Evolutionary conservation across 2,329 filamentous ascomycete species (phyloP).

Genomic region (Epichloe brachyelytri): DNA sequence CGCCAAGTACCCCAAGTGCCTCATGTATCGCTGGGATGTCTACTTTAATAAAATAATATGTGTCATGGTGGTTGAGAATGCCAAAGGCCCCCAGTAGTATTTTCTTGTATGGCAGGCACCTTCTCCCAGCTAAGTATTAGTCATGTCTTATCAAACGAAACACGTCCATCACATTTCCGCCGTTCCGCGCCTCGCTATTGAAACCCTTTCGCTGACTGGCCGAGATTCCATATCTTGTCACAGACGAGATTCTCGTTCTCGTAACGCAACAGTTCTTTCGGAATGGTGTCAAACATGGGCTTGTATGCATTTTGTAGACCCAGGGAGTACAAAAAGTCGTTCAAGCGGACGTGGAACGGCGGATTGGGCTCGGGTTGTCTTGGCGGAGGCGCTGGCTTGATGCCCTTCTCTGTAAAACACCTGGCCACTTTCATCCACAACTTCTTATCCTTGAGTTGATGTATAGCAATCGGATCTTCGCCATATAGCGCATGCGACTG

Average conservation of each 20-base stretch:
- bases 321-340: constrained; percentile 13
- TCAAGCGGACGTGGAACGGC: constrained; percentile 9
- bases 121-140: too few species aligned
- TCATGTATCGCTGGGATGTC: background rate
- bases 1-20: background rate
- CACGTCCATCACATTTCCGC: background rate
- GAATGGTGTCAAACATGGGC: constrained; percentile 13
- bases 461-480: constrained; percentile 13
- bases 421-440: constrained; percentile 16
- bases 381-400: constrained; percentile 10
- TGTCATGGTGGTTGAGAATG: too few species aligned
- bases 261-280: constrained; percentile 10
- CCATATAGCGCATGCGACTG: constrained; percentile 14
- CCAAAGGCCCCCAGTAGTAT: too few species aligned
- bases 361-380: constrained; percentile 2
- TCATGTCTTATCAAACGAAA: too few species aligned
- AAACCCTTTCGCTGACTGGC: constrained; percentile 9
- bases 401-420: constrained; percentile 16
- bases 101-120: too few species aligned
- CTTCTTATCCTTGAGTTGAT: constrained; percentile 15
- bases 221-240: constrained; percentile 15
- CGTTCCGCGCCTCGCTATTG: background rate
- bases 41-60: background rate
- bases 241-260: constrained; percentile 13
- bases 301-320: constrained; percentile 10